Percentiles rank a stretch among this genome's conserved stretches.
Evolutionary conservation across 2,329 filamentous ascomycete species (phyloP).

Genomic region (Ophiocordyceps australis): DNA sequence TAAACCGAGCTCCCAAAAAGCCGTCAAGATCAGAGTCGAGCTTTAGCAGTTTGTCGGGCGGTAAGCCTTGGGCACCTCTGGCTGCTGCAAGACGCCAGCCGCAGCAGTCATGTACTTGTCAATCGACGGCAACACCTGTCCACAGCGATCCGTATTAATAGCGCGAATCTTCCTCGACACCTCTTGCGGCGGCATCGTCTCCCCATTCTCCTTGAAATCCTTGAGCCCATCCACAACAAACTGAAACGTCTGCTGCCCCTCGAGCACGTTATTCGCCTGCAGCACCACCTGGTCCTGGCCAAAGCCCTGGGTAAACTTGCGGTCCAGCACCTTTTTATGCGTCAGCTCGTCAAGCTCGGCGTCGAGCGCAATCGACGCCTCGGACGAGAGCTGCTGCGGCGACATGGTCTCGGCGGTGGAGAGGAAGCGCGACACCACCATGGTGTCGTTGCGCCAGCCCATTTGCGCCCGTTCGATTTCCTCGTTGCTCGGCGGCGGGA

Average conservation of each 20-base stretch:
- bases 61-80: no score
- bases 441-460: conserved; percentile 4
- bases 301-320: conserved; percentile 1
- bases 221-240: conserved; percentile 4
- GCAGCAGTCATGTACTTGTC: conserved; percentile 2
- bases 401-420: conserved; percentile 3
- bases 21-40: no score
- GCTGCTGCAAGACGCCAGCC: no score
- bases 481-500: neutral
- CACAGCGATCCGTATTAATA: conserved; percentile 4
- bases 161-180: conserved; percentile 1
- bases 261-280: conserved; percentile 3
- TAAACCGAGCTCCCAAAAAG: no score
- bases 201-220: conserved; percentile 1
- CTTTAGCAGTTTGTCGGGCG: no score
- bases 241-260: conserved; percentile 2
- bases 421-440: conserved; percentile 3
- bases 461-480: conserved; percentile 1
- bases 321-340: conserved; percentile 5
- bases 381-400: conserved; percentile 1
- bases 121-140: conserved; percentile 2
- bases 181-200: conserved; percentile 2
- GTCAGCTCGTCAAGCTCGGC: conserved; percentile 4
- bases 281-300: conserved; percentile 1
- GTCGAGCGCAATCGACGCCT: conserved; percentile 1